phyloP scores from a whole-genome alignment of 805 yeast species.

The Debaryomyces castellii region DNA sequence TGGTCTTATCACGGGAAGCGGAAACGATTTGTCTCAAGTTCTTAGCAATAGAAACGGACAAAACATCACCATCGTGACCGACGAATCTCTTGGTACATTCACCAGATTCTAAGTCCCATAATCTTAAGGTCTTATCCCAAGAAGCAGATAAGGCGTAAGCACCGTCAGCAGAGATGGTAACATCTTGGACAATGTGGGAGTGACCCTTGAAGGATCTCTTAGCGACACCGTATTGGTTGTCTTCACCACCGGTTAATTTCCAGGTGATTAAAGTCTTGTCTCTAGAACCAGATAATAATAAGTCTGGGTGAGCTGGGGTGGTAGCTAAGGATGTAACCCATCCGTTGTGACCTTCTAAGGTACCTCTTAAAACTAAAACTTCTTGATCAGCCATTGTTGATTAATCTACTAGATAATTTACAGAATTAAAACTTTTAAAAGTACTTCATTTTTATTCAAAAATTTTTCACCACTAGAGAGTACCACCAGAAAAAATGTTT shows the following conservation, averaged over 20 bases:
- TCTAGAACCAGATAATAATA: conserved; percentile 97
- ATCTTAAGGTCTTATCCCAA: conserved; percentile 99
- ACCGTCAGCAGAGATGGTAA: conserved; percentile 97
- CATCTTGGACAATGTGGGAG: conserved; percentile 98
- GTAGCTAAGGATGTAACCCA: conserved; percentile 99
- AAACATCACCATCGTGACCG: conserved; percentile 97
- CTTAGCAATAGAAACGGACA: conserved; percentile 94
- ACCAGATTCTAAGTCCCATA: conserved; percentile 96
- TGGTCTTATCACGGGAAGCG: conserved; percentile 98
- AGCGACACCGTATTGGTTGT: conserved; percentile 93
- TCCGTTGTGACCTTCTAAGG: conserved; percentile 83
- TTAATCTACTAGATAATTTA: not conserved
- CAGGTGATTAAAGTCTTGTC: conserved; percentile 98
- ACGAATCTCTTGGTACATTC: conserved; percentile 91
- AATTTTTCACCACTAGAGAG: conserved; percentile 9
- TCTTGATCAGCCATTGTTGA: conserved; percentile 74
- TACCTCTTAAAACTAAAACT: conserved; percentile 99
- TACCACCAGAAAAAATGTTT: not conserved
- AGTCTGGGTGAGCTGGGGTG: conserved; percentile 96
- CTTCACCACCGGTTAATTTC: conserved; percentile 94
- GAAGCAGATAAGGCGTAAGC: conserved; percentile 97
- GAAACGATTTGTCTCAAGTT: conserved; percentile 97
- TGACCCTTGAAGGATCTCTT: conserved; percentile 97
- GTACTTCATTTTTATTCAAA: conserved; percentile 1
- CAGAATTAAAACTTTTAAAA: not conserved